Evolutionary conservation across 2,329 filamentous ascomycete genomes (phyloP).

Genomic region (Spiromastix sp.): DNA sequence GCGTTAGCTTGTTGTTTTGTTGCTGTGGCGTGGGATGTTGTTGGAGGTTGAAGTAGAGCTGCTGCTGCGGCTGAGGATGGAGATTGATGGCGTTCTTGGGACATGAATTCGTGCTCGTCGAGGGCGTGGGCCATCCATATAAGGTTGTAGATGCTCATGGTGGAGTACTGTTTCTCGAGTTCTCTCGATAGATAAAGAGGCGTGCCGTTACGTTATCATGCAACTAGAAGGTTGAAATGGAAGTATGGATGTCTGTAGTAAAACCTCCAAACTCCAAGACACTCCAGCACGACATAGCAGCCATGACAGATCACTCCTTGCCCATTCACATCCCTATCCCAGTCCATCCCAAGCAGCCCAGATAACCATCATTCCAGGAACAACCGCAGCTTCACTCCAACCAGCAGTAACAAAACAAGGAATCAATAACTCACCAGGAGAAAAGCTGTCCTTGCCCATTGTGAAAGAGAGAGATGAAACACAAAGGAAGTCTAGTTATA

Average conservation of each 20-base stretch:
- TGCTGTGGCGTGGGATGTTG: background rate
- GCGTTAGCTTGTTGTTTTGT: slow-evolving; percentile 18
- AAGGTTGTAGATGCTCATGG: slow-evolving; percentile 1
- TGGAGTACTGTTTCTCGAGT: background rate
- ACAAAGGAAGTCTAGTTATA: slow-evolving; percentile 24
- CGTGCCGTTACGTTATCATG: no score
- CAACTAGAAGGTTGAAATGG: no score
- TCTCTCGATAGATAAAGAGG: no score
- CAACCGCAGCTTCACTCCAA: background rate
- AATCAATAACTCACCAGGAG: slow-evolving; percentile 33
- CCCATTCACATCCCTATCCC: no score
- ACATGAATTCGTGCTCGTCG: slow-evolving; percentile 1
- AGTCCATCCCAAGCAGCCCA: no score
- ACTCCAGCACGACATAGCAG: no score
- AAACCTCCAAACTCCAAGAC: no score
- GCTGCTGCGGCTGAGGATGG: no score
- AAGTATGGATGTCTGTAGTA: no score
- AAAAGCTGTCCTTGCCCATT: slow-evolving; percentile 37
- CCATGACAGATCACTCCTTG: no score
- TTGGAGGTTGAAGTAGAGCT: background rate
- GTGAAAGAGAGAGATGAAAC: slow-evolving; percentile 18
- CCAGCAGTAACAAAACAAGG: background rate
- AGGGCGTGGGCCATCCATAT: slow-evolving; percentile 4
- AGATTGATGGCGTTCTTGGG: slow-evolving; percentile 2
- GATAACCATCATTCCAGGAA: no score